Base-by-base conservation (phyloP, 1,284 basidiomycete genomes). In the Fistulina hepatica region DNA sequence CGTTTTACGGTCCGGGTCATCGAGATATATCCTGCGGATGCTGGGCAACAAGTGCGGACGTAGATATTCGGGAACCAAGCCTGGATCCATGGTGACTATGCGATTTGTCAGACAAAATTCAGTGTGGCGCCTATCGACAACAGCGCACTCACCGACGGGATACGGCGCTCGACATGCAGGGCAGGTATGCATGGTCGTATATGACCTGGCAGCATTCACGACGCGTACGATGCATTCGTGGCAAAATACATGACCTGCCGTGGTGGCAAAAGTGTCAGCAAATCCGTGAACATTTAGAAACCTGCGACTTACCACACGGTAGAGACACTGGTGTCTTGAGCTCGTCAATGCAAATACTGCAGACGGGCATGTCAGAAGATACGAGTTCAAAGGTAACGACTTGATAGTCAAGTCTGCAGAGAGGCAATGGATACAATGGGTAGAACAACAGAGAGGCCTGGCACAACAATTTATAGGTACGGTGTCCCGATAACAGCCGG, bases 221-320 rank as follows among this genome's bases (percentile, higher is more conserved):
- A 66, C 57, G 38, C 61, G 59, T 25, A 61, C 51, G 39, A 76
- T 60, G 49, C 75, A 78, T 30, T 63, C 60, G 25, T 63, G 58
- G 52, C 75, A 76, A 47, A 73, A 76, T 20, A 76, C 60, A 49
- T 78, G 74, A 5, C 75, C 75, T 78, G 27, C 17, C 40, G 11
- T 33, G 17, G 17, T 12, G 27, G 39, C 9, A 39, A 36, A 38
- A 33, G 23, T 40, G 32, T 15, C n/a, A 20, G 38, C 27, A 30
- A 34, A 38, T 40, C 15, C 27, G 34, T 24, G 12, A 35, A 7
- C 30, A 13, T 24, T 5, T 22, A 36, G 12, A 30, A 33, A 23
- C 35, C 26, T 19, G 26, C 15, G 24, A 54, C 64, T 44, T 50
- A 76, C 74, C 74, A 51, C 74, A 77, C 37, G 74, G 73, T 11